phyloP scores from a whole-genome alignment of 2,329 filamentous ascomycete genomes.

The Pseudogymnoascus sp. region DNA sequence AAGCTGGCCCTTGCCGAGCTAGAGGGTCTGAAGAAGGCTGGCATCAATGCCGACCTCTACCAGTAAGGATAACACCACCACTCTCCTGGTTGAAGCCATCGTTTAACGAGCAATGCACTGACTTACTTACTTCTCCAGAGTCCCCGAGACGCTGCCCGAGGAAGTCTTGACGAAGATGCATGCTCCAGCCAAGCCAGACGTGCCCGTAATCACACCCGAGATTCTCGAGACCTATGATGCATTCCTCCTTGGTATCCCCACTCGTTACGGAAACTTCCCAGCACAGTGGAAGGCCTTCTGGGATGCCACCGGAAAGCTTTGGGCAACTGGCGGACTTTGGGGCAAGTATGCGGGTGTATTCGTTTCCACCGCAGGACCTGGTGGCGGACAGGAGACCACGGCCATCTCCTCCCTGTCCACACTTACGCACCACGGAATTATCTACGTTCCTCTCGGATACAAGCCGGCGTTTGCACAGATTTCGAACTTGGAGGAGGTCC shows the following conservation, averaged over 20 bases:
- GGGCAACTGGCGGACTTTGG: slow-evolving; percentile 68
- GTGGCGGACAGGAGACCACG: slow-evolving; percentile 92
- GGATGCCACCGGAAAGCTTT: slow-evolving; percentile 80
- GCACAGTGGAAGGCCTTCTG: slow-evolving; percentile 90
- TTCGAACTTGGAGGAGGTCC: slow-evolving; percentile 68
- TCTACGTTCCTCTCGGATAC: slow-evolving; percentile 94
- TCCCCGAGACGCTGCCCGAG: slow-evolving; percentile 77
- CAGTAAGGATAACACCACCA: slow-evolving; percentile 49
- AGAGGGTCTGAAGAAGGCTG: slow-evolving; percentile 80
- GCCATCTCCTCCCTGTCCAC: slow-evolving; percentile 76
- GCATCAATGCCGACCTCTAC: slow-evolving; percentile 74
- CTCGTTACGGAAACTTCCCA: slow-evolving; percentile 94
- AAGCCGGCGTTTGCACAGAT: slow-evolving; percentile 68
- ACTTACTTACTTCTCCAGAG: slow-evolving; percentile 37
- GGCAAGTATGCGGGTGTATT: slow-evolving; percentile 92
- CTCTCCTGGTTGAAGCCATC: neutral
- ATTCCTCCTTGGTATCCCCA: slow-evolving; percentile 90
- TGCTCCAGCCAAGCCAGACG: slow-evolving; percentile 68
- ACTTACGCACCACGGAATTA: slow-evolving; percentile 85
- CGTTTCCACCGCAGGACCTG: slow-evolving; percentile 74
- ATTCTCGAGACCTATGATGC: slow-evolving; percentile 73
- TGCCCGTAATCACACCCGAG: slow-evolving; percentile 55
- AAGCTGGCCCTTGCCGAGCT: slow-evolving; percentile 83
- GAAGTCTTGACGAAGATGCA: slow-evolving; percentile 89
- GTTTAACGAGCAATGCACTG: slow-evolving; percentile 17